Base-by-base conservation (phyloP, 23 red algal species). In the Agarophyton chilense region DNA sequence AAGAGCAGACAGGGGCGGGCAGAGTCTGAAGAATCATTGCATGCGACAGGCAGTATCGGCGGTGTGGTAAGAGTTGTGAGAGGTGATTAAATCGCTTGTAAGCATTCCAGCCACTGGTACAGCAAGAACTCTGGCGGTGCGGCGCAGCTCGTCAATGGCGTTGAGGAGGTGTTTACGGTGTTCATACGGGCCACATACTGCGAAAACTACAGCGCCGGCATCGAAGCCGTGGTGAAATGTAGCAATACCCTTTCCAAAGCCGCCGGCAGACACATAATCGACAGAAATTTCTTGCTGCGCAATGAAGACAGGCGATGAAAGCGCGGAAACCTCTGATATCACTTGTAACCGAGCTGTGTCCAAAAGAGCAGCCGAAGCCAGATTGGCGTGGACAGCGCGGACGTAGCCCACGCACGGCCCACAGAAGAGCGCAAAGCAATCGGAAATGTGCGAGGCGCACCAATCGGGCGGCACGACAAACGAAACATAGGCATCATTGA, bases 401-500 rank as follows among this genome's bases (percentile, higher is more conserved):
- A 78, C 73, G 18, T 54, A 78, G 4, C 73, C 73, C 24, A 78
- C 46, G 31, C 46, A 78, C 25, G 46, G 73, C 11, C 73, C 73
- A 36, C 51, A 54, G 36, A 55, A 78, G 11, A 78, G 73, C 44
- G 46, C 51, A 51, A 78, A 78, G 73, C 73, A 54, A 55, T 78
- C 73, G 1, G 51, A 2, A 32, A 55, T 54, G 44, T 55, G 51
- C 12, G 73, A 54, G 32, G 73, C 21, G 21, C 44, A 51, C 73
- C 73, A 78, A 18, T 55, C 11, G 31, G 51, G 22, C 1, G 73
- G 73, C 26, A 78, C 73, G 6, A 78, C 46, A 39, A 78, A 78
- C 73, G 44, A 51, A 6, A 78, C 51, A 35, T 13, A 35, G 4
- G 42, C 73, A 78, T 78, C 73, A 51, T 51, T 78, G 17, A 51